phyloP scores from a whole-genome alignment of 1,284 basidiomycete species.

The Chalciporus piperatoides region DNA sequence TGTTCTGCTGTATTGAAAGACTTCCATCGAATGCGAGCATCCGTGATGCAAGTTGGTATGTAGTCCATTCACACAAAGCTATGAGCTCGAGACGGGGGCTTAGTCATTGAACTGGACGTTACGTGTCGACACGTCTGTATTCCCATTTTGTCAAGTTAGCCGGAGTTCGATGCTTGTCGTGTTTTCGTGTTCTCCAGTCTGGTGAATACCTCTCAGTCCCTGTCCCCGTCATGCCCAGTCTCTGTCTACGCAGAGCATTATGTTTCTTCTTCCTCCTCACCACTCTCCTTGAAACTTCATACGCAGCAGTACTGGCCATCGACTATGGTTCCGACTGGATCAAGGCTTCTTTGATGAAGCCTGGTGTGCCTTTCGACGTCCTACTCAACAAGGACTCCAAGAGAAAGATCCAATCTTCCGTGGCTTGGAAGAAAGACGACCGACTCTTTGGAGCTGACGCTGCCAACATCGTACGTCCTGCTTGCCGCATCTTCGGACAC shows the following conservation, averaged over 20 bases:
- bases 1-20: too few relatives aligned
- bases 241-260: conserved; percentile 30
- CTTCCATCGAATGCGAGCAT: too few relatives aligned
- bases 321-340: conserved; percentile 97
- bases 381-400: conserved; percentile 96
- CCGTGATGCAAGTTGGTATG: too few relatives aligned
- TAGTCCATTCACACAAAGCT: too few relatives aligned
- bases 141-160: background rate
- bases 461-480: conserved; percentile 67
- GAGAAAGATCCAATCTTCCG: conserved; percentile 87
- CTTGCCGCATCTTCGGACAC: background rate
- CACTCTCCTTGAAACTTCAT: conserved; percentile 25
- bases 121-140: conserved; percentile 24
- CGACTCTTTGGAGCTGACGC: conserved; percentile 88
- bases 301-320: conserved; percentile 75
- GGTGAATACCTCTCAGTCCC: conserved; percentile 12
- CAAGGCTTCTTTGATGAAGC: conserved; percentile 95
- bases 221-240: conserved; percentile 17
- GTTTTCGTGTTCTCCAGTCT: conserved; percentile 10
- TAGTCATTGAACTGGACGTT: conserved; percentile 16
- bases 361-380: conserved; percentile 94
- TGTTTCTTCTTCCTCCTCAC: conserved; percentile 25
- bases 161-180: conserved; percentile 16
- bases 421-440: conserved; percentile 86
- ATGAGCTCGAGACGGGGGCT: too few relatives aligned